phyloP scores from a whole-genome alignment of 495 filamentous ascomycete genomes.

The Annulohypoxylon moriforme region DNA sequence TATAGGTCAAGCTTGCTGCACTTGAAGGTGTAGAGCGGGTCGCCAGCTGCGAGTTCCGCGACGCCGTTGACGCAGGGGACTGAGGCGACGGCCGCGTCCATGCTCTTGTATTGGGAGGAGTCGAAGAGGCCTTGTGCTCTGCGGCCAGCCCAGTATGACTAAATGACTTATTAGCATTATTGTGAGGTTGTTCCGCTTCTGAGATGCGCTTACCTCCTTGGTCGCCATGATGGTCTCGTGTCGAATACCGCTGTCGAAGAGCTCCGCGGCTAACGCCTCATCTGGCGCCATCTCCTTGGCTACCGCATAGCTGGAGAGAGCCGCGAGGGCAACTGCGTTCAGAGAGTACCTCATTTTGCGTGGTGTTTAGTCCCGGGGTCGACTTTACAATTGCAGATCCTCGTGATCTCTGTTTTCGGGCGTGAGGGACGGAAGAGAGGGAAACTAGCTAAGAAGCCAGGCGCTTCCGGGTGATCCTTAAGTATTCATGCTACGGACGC shows the following conservation, averaged over 20 bases:
- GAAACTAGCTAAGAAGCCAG: conserved; percentile 5
- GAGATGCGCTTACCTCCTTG: conserved; percentile 49
- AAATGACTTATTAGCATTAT: conserved; percentile 20
- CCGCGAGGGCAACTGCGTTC: conserved; percentile 50
- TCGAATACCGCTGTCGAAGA: conserved; percentile 59
- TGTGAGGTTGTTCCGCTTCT: not conserved
- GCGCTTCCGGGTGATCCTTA: conserved; percentile 23
- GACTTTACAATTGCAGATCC: conserved; percentile 16
- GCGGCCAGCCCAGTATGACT: conserved; percentile 52
- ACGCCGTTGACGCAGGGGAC: conserved; percentile 61
- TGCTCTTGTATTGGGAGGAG: conserved; percentile 52
- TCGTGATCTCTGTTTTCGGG: conserved; percentile 17
- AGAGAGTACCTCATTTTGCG: conserved; percentile 47
- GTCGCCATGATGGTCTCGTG: conserved; percentile 60
- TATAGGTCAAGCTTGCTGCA: conserved; percentile 67
- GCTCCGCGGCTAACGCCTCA: conserved; percentile 47
- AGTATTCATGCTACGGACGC: conserved; percentile 19
- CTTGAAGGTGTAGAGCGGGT: conserved; percentile 61
- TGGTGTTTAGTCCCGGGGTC: conserved; percentile 19
- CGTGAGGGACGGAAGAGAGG: conserved; percentile 5
- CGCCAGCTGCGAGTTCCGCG: conserved; percentile 54
- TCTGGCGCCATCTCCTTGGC: conserved; percentile 52
- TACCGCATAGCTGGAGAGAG: conserved; percentile 45
- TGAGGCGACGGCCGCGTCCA: conserved; percentile 34
- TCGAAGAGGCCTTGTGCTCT: conserved; percentile 53